Evolutionary conservation across 345 rosid species (phyloP), one percentile per base, ranked within the genome.

Genomic region (Melastoma malabathricum): DNA sequence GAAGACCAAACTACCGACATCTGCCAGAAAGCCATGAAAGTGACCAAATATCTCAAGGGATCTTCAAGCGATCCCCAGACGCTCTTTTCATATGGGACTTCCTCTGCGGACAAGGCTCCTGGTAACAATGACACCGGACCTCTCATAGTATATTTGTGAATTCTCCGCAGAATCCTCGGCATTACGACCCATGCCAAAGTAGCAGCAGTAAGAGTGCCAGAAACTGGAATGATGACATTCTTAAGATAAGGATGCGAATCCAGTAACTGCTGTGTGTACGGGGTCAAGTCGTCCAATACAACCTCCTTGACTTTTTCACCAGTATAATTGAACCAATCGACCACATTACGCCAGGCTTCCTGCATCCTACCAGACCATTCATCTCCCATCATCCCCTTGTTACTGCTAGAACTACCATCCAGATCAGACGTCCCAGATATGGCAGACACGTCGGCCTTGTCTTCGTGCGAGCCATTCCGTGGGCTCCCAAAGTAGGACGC

Each of bases 61-160:
- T 82, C 93, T 74, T 90, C 98, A 22, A 86, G 68, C 67, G 98
- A 92, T 54, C 92, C 78, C 94, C 82, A 90, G 18, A 84, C 68
- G 58, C 94, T 84, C 68, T 74, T 75, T 70, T 90, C 93, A 47
- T 86, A 86, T 0, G 94, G 81, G 67, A 78, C 61, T 56, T 69
- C 70, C 18, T 68, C 80, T 19, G 25, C 51, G 2, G 64, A 54
- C 17, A 71, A 52, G 47, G 69, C 59, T 52, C 60, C 68, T 7
- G 82, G 65, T 12, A 77, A 75, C 65, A 81, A 59, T 61, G 76
- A 68, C 59, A 71, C 75, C 1, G 80, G 76, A 25, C 79, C 77
- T 62, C 62, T 77, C 49, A 47, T 51, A 2, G 82, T 66, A 45
- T 84, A 90, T 41, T 64, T 74, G 55, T 90, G 92, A 70, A 82